Conservation (phyloP, 2,329 filamentous ascomycete species). For the Orbilia oligospora region DNA sequence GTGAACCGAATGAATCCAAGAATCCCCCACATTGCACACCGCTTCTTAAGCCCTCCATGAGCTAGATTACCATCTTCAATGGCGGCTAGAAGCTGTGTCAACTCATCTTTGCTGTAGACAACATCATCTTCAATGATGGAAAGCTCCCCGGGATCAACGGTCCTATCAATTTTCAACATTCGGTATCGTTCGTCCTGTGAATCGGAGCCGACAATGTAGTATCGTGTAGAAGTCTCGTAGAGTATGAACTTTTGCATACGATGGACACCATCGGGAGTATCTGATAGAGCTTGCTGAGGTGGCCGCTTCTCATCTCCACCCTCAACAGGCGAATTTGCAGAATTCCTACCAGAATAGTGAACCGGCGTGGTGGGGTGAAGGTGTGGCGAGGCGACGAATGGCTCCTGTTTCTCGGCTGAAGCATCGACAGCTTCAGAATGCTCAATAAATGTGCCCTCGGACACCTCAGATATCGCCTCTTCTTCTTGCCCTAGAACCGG, state of each 20-base stretch:
- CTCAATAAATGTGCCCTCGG: conserved; percentile 52
- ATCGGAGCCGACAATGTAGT: conserved; percentile 94
- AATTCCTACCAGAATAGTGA: conserved; percentile 33
- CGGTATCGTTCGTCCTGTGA: conserved; percentile 89
- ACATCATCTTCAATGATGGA: conserved; percentile 94
- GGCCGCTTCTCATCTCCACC: conserved; percentile 46
- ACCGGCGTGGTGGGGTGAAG: conserved; percentile 40
- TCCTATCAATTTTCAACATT: conserved; percentile 94
- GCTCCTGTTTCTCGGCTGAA: conserved; percentile 22
- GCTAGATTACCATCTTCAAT: conserved; percentile 95
- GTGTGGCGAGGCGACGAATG: conserved; percentile 44
- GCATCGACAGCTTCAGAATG: conserved; percentile 36
- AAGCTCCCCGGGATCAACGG: conserved; percentile 82
- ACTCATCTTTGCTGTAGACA: conserved; percentile 90
- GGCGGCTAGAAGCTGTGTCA: conserved; percentile 91
- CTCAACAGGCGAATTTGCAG: not conserved
- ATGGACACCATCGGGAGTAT: conserved; percentile 68
- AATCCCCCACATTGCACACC: conserved; percentile 92
- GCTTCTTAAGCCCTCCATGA: conserved; percentile 89
- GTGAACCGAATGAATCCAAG: conserved; percentile 97
- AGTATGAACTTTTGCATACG: conserved; percentile 97
- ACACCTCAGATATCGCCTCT: conserved; percentile 42
- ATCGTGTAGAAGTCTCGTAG: conserved; percentile 93
- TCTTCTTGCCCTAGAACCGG: conserved; percentile 8
- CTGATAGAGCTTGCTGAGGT: conserved; percentile 34